Conservation (phyloP, 164 flowering plant species). For the Umbilicus rupestris region DNA sequence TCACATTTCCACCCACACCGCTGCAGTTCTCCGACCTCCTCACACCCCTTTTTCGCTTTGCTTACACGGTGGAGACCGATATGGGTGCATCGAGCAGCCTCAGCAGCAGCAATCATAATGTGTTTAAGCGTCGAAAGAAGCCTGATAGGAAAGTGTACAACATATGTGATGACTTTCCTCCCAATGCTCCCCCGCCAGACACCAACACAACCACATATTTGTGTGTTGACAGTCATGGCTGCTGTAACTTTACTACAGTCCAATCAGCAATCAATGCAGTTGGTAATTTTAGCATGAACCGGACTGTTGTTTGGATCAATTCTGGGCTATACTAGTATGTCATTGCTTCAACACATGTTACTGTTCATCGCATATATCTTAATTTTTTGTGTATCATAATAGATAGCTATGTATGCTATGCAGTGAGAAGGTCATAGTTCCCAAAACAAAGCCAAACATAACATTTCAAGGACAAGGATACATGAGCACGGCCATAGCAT, state of each 20-base stretch:
- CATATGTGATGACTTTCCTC: constrained; percentile 60
- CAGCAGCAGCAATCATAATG: constrained; percentile 2
- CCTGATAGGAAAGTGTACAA: constrained; percentile 10
- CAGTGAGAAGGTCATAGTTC: constrained; percentile 74
- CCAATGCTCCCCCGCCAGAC: constrained; percentile 49
- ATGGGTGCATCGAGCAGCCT: constrained; percentile 3
- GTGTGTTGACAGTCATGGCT: constrained; percentile 78
- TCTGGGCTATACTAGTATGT: constrained; percentile 73
- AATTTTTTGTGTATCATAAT: neutral
- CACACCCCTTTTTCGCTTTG: constrained; percentile 10
- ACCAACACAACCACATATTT: constrained; percentile 46
- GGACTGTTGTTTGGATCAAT: constrained; percentile 76
- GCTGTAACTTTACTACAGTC: constrained; percentile 83
- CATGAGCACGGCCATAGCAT: constrained; percentile 62
- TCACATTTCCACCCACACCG: constrained; percentile 14
- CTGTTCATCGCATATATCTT: neutral
- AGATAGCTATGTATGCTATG: constrained; percentile 4
- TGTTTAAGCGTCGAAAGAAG: constrained; percentile 19
- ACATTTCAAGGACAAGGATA: constrained; percentile 95
- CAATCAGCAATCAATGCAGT: constrained; percentile 79
- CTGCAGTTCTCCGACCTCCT: constrained; percentile 11
- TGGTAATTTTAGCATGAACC: constrained; percentile 34
- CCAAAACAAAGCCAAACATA: constrained; percentile 58
- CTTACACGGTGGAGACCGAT: constrained; percentile 15
- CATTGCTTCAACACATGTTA: neutral